Evolutionary conservation across 805 yeast genomes (phyloP), one percentile per base, ranked within the genome.

Genomic region (Wickerhamomyces bisporus): DNA sequence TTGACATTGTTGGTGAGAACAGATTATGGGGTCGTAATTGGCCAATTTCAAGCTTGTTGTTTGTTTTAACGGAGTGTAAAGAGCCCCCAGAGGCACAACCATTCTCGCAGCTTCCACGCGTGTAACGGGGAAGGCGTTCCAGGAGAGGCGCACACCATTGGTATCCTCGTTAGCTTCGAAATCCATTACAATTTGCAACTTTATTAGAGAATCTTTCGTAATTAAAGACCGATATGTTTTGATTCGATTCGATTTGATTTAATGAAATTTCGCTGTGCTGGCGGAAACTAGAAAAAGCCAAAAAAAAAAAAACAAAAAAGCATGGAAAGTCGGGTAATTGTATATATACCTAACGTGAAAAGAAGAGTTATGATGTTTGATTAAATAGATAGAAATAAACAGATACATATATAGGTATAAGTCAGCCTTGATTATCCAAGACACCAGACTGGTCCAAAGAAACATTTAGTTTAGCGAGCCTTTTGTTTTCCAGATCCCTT

Each of bases 51-150:
- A 68, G 46, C 81, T 88, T 42, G 81, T 83, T 48, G 85, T 76
- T 41, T 77, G 77, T 53, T 86, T 79, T 51, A 93, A 73, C 8
- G 99, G 99, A n/a, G 97, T 89, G 69, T 88, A 93, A 45, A 93
- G 66, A 39, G 96, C 82, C 30, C 97, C 95, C 26, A 93, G 81
- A 11, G 99, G 98, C 24, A 93, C 89, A 15, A 91, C 94, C 55
- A 88, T 83, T 50, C 93, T 83, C 52, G 81, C 81, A 15, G 96
- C 93, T 61, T 93, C 98, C 30, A 79, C 77, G 50, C 88, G 79
- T 27, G 96, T 81, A 30, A 85, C 79, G 21, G 99, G 98, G 53
- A 91, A 81, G 30, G 86, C 82, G 54, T 80, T 82, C 88, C 93
- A 85, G 6, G 89, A 70, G 56, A 80, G 70, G 50, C 93, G 73